phyloP scores from a whole-genome alignment of 352 stramenopile genomes.

The Pythium aquatile region DNA sequence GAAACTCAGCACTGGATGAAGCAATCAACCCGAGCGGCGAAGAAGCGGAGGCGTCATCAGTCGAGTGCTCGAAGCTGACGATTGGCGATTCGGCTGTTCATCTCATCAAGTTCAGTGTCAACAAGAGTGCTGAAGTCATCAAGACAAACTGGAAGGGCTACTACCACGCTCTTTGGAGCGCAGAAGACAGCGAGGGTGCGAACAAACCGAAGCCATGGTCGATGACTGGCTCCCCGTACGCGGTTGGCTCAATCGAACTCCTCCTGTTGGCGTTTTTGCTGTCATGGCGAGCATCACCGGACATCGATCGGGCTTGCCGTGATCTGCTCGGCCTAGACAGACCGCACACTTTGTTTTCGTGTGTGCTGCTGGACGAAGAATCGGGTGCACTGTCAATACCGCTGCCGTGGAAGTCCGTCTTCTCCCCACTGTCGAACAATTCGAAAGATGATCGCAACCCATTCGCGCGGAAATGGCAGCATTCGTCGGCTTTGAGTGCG shows the following conservation, averaged over 20 bases:
- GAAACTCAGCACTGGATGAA: slow-evolving; percentile 29
- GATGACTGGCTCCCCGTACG: slow-evolving; percentile 42
- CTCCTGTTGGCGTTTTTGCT: slow-evolving; percentile 70
- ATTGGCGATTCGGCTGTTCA: slow-evolving; percentile 57
- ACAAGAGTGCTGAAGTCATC: slow-evolving; percentile 63
- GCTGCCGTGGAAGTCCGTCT: slow-evolving; percentile 49
- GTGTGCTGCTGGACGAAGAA: slow-evolving; percentile 51
- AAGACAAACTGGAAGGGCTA: slow-evolving; percentile 72
- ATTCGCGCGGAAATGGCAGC: slow-evolving; percentile 70
- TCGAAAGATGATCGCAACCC: slow-evolving; percentile 19
- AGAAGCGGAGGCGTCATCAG: slow-evolving; percentile 8
- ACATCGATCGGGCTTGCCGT: slow-evolving; percentile 65
- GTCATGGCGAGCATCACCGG: slow-evolving; percentile 65
- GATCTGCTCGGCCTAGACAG: slow-evolving; percentile 54
- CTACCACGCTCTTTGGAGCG: slow-evolving; percentile 36
- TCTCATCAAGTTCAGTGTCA: slow-evolving; percentile 63
- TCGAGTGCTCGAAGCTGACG: slow-evolving; percentile 51
- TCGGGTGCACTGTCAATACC: slow-evolving; percentile 72
- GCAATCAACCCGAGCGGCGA: not conserved
- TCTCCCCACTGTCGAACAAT: slow-evolving; percentile 12
- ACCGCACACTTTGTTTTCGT: slow-evolving; percentile 58
- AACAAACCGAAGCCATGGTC: slow-evolving; percentile 6
- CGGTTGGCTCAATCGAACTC: slow-evolving; percentile 67
- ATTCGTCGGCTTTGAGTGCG: slow-evolving; percentile 66
- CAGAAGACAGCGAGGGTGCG: not conserved